Percentiles rank a stretch among this genome's conserved stretches.
Conservation (phyloP, 129 eudicot species). For the Smallanthus sonchifolius region DNA sequence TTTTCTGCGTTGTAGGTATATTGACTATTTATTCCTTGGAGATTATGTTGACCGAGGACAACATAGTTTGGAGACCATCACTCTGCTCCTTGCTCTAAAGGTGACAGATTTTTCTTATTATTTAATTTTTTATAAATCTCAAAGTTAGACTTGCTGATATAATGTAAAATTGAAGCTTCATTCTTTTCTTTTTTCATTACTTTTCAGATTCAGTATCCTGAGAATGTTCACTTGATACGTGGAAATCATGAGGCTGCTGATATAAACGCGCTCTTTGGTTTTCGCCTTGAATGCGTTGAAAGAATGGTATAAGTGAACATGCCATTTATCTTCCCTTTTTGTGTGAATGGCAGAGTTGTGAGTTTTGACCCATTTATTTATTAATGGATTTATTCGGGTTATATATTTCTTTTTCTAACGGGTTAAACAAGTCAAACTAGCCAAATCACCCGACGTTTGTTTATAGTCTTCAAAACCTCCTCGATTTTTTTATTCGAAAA, state of each 20-base stretch:
- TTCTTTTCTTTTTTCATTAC: not conserved
- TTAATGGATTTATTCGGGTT: not conserved
- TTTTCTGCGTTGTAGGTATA: slow-evolving; percentile 53
- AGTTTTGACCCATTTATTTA: slow-evolving; percentile 2
- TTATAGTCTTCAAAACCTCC: not conserved
- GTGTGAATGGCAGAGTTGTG: not conserved
- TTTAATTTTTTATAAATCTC: not conserved
- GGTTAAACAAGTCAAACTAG: not conserved
- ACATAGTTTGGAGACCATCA: slow-evolving; percentile 98
- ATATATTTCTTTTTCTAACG: not conserved
- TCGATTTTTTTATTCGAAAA: not conserved
- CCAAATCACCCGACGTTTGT: too few relatives aligned
- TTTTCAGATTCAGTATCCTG: slow-evolving; percentile 88
- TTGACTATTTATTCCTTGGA: slow-evolving; percentile 91
- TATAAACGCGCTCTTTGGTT: slow-evolving; percentile 96
- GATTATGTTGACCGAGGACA: slow-evolving; percentile 99
- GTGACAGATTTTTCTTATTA: slow-evolving; percentile 28
- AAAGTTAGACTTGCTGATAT: not conserved
- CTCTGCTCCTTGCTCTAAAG: slow-evolving; percentile 91
- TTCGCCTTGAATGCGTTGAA: slow-evolving; percentile 96
- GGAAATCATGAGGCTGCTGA: slow-evolving; percentile 99
- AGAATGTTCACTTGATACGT: slow-evolving; percentile 93
- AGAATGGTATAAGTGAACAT: slow-evolving; percentile 66
- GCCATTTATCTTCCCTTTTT: not conserved
- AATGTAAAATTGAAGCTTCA: slow-evolving; percentile 1